A percentile compares a stretch with the other conserved stretches of the same genome.
Conservation (phyloP, 2,329 filamentous ascomycete species). For the Arachnomyces sp. region DNA sequence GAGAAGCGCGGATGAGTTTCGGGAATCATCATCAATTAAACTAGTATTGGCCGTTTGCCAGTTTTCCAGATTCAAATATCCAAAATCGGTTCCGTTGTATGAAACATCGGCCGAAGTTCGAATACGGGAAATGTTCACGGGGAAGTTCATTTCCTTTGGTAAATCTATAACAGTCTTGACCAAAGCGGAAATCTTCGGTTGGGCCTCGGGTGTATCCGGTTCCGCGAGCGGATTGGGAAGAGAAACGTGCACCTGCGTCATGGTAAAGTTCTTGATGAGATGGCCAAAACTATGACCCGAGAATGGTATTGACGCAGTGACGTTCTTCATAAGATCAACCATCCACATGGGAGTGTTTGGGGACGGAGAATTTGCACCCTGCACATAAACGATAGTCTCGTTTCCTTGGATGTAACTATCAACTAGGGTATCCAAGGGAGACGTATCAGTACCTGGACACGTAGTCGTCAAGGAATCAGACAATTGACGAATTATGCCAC, state of each 20-base stretch:
- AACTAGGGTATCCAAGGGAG: slow-evolving; percentile 76
- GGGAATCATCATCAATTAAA: slow-evolving; percentile 51
- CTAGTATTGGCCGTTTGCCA: slow-evolving; percentile 84
- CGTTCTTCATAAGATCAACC: slow-evolving; percentile 66
- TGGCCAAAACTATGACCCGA: slow-evolving; percentile 74
- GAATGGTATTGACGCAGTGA: slow-evolving; percentile 78
- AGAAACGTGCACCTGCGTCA: slow-evolving; percentile 77
- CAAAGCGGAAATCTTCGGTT: slow-evolving; percentile 74
- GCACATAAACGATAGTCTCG: slow-evolving; percentile 71
- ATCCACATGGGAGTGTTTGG: slow-evolving; percentile 74
- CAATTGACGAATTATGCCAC: slow-evolving; percentile 64
- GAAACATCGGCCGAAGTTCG: slow-evolving; percentile 72
- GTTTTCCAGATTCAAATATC: slow-evolving; percentile 66
- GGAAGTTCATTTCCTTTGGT: slow-evolving; percentile 80
- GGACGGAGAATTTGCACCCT: slow-evolving; percentile 62
- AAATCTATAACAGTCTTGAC: slow-evolving; percentile 71
- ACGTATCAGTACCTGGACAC: slow-evolving; percentile 70
- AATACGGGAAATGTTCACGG: slow-evolving; percentile 68
- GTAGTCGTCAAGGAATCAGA: slow-evolving; percentile 63
- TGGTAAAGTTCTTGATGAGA: slow-evolving; percentile 77
- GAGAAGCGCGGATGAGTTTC: slow-evolving; percentile 56
- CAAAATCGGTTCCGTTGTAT: slow-evolving; percentile 71
- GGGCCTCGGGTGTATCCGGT: slow-evolving; percentile 62
- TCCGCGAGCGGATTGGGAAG: slow-evolving; percentile 75
- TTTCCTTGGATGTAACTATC: slow-evolving; percentile 74